These are phyloP conservation scores for Ophiostoma pallidulum DNA, from an alignment of 2,329 filamentous ascomycete genomes.

Conservation along the genomic window DNA sequence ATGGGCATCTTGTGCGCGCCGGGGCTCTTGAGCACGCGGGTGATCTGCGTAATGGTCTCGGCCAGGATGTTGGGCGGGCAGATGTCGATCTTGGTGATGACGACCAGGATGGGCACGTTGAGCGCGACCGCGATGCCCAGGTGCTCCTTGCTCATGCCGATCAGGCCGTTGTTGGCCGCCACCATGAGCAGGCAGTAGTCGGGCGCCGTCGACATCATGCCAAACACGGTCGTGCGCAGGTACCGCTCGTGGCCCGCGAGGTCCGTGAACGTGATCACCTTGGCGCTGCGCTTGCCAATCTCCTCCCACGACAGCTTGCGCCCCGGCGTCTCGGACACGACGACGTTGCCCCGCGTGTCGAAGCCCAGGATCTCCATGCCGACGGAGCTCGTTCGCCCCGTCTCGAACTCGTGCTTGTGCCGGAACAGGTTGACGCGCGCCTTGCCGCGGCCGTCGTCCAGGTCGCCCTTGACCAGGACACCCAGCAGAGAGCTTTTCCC, in stretches of 20 bases:
- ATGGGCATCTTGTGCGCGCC: slow-evolving; percentile 92
- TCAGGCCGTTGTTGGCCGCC: slow-evolving; percentile 90
- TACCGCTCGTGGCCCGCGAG: slow-evolving; percentile 94
- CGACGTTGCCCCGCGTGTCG: slow-evolving; percentile 73
- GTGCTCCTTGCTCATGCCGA: slow-evolving; percentile 98
- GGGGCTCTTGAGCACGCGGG: slow-evolving; percentile 85
- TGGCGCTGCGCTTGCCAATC: slow-evolving; percentile 87
- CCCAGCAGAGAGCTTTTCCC: slow-evolving; percentile 95
- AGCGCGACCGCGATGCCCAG: slow-evolving; percentile 87
- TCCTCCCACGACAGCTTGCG: slow-evolving; percentile 87
- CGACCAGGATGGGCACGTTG: slow-evolving; percentile 95
- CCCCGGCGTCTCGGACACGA: slow-evolving; percentile 72
- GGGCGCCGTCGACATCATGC: slow-evolving; percentile 83
- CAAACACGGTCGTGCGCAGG: slow-evolving; percentile 91
- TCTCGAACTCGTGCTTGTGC: slow-evolving; percentile 97
- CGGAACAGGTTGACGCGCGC: slow-evolving; percentile 93
- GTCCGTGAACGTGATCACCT: slow-evolving; percentile 95
- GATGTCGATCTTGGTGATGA: slow-evolving; percentile 97
- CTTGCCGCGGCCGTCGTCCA: slow-evolving; percentile 90
- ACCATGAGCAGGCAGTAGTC: slow-evolving; percentile 99
- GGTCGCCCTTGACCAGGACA: slow-evolving; percentile 86
- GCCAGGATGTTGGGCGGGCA: slow-evolving; percentile 92
- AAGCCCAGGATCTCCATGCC: slow-evolving; percentile 99
- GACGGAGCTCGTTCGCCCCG: slow-evolving; percentile 87
- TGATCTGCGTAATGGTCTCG: slow-evolving; percentile 86